Percentiles rank a stretch among this genome's conserved stretches.
Evolutionary conservation across 805 yeast species (phyloP).

Genomic region (Maudiozyma serrabonitensis): DNA sequence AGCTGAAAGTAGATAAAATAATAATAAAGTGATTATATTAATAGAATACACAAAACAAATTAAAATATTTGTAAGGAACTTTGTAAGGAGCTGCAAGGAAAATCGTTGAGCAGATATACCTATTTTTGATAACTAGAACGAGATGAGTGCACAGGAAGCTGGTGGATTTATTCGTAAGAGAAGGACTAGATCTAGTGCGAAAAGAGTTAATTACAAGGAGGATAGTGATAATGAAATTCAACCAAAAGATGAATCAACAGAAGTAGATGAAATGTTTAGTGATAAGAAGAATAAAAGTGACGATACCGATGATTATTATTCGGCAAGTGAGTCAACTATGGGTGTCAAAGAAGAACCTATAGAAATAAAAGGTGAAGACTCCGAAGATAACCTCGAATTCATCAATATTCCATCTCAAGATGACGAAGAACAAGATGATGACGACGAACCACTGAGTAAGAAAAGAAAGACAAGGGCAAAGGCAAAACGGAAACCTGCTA

Average conservation of each 20-base stretch:
- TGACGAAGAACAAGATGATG: slow-evolving; percentile 6
- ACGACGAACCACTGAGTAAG: slow-evolving; percentile 16
- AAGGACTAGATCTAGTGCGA: slow-evolving; percentile 21
- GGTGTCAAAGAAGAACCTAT: slow-evolving; percentile 17
- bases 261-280: background rate
- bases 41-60: too few species aligned
- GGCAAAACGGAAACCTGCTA: slow-evolving; percentile 11
- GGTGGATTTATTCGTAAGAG: slow-evolving; percentile 25
- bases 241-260: background rate
- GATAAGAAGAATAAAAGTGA: slow-evolving; percentile 10
- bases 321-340: slow-evolving; percentile 19
- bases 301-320: slow-evolving; percentile 9
- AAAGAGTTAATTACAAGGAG: slow-evolving; percentile 31
- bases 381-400: background rate
- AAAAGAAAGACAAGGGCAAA: slow-evolving; percentile 15
- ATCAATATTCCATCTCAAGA: background rate
- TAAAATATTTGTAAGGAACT: too few species aligned
- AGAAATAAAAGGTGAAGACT: slow-evolving; percentile 1
- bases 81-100: too few species aligned
- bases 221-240: slow-evolving; percentile 5
- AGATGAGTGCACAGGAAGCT: slow-evolving; percentile 11
- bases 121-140: too few species aligned
- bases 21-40: too few species aligned
- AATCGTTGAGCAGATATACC: too few species aligned
- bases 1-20: too few species aligned